Evolutionary conservation across 108 stramenopile genomes (phyloP).

Genomic region (Skeletonema grethae): DNA sequence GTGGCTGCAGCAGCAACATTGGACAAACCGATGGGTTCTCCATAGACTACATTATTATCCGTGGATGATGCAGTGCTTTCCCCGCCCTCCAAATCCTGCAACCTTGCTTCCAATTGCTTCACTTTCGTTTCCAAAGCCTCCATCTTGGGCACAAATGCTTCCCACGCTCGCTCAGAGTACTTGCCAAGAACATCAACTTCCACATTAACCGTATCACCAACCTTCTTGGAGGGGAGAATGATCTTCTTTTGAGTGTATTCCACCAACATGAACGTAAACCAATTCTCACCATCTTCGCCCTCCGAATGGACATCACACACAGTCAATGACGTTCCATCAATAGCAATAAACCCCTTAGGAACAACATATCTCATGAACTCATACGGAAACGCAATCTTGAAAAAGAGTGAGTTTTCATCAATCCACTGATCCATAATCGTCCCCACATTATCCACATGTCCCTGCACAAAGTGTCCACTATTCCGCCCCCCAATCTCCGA

Average conservation of each 20-base stretch:
- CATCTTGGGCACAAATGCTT: slow-evolving; percentile 75
- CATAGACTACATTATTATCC: background rate
- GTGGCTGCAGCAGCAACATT: slow-evolving; percentile 1
- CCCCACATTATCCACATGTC: slow-evolving; percentile 95
- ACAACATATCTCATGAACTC: slow-evolving; percentile 92
- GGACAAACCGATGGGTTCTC: background rate
- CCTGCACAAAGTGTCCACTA: slow-evolving; percentile 97
- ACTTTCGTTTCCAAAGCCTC: slow-evolving; percentile 84
- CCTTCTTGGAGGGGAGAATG: slow-evolving; percentile 74
- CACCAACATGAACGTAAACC: slow-evolving; percentile 99
- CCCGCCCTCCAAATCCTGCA: slow-evolving; percentile 34
- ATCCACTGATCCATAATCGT: slow-evolving; percentile 73
- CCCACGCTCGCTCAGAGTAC: slow-evolving; percentile 83
- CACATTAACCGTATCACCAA: slow-evolving; percentile 86
- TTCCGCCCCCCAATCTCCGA: slow-evolving; percentile 93
- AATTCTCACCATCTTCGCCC: slow-evolving; percentile 55
- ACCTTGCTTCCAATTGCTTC: slow-evolving; percentile 57
- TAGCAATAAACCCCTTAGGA: slow-evolving; percentile 97
- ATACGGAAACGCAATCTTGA: slow-evolving; percentile 70
- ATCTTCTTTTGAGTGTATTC: slow-evolving; percentile 97
- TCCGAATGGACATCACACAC: slow-evolving; percentile 84
- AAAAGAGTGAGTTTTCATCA: slow-evolving; percentile 92
- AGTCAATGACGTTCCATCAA: slow-evolving; percentile 96
- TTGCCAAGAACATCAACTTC: slow-evolving; percentile 98
- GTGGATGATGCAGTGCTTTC: background rate